A percentile compares a stretch with the other conserved stretches of the same genome.
Evolutionary conservation across 148 eudicot species (phyloP).

Genomic region (Fallopia convolvulus): DNA sequence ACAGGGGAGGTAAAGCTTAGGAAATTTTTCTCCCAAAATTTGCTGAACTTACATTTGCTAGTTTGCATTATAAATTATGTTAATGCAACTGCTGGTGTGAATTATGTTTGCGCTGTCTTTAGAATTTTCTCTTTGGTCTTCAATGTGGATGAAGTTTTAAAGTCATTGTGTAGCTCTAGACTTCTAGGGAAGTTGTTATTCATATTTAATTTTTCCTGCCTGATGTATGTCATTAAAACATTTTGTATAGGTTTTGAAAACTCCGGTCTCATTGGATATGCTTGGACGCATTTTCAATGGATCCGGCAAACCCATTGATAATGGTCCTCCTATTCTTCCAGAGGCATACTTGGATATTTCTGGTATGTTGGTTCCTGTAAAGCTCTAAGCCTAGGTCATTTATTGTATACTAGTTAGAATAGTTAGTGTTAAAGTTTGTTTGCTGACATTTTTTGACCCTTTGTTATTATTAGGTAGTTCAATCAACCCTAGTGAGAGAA

Average conservation of each 20-base stretch:
- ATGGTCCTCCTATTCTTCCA: conserved; percentile 95
- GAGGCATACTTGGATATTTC: conserved; percentile 98
- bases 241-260: conserved; percentile 68
- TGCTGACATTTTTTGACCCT: background rate
- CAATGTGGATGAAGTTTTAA: background rate
- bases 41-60: background rate
- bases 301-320: conserved; percentile 97
- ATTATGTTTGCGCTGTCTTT: background rate
- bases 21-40: background rate
- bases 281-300: conserved; percentile 99
- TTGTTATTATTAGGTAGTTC: conserved; percentile 67
- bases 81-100: background rate
- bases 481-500: conserved; percentile 96
- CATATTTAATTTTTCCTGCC: background rate
- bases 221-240: background rate
- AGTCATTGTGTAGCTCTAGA: background rate
- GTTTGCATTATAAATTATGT: background rate
- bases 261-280: conserved; percentile 97
- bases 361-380: conserved; percentile 36
- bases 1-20: conserved; percentile 76
- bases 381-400: background rate
- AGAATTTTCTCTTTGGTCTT: background rate
- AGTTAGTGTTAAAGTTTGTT: background rate
- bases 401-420: background rate
- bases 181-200: background rate